Evolutionary conservation across 768 basidiomycete genomes (phyloP).

Genomic region (Saitozyma podzolica): DNA sequence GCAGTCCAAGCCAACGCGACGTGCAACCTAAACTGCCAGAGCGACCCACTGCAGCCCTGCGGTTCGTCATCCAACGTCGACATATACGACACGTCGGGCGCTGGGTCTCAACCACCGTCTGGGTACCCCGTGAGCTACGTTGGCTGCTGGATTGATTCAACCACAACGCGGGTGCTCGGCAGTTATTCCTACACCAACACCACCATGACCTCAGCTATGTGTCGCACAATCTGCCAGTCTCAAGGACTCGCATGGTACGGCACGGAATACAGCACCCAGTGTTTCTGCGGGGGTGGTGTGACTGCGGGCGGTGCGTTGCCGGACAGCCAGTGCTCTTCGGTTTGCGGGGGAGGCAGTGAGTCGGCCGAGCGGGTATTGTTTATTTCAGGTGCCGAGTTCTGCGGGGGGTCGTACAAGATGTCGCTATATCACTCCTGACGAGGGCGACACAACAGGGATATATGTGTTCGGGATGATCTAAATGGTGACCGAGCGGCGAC

Average conservation of each 20-base stretch:
- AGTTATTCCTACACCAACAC: slow-evolving; percentile 21
- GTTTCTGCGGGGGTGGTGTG: slow-evolving; percentile 31
- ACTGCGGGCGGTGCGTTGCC: slow-evolving; percentile 5
- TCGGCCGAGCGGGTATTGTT: neutral
- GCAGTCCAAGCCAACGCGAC: too few species aligned
- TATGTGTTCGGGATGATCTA: too few species aligned
- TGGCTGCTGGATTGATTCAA: slow-evolving; percentile 22
- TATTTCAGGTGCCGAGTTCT: too few species aligned
- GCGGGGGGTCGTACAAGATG: too few species aligned
- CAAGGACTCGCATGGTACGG: slow-evolving; percentile 25
- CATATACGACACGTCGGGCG: slow-evolving; percentile 15
- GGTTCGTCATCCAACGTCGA: too few species aligned
- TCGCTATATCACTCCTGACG: too few species aligned
- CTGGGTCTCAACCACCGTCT: slow-evolving; percentile 9
- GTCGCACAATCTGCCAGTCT: slow-evolving; percentile 23
- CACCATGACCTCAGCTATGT: slow-evolving; percentile 29
- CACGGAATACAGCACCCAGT: slow-evolving; percentile 26
- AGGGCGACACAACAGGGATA: too few species aligned
- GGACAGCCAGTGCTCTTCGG: slow-evolving; percentile 28
- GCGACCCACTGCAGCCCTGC: too few species aligned
- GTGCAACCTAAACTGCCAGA: too few species aligned
- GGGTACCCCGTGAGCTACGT: slow-evolving; percentile 17
- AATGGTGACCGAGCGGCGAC: too few species aligned
- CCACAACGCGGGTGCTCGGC: neutral
- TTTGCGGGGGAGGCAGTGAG: slow-evolving; percentile 19